A percentile compares a stretch with the other conserved stretches of the same genome.
Evolutionary conservation across 345 rosid species (phyloP).

Genomic region (Arabidopsis arenosa): DNA sequence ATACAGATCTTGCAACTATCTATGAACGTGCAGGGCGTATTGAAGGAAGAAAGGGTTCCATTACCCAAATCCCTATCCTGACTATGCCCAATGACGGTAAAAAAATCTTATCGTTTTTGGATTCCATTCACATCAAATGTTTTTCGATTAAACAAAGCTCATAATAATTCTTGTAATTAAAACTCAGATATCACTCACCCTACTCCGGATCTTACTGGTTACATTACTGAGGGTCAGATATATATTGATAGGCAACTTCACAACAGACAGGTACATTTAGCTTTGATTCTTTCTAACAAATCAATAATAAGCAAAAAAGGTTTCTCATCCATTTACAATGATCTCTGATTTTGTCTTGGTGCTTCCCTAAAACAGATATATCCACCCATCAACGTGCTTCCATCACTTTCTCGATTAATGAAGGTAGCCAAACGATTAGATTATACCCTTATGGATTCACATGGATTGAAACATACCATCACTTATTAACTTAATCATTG

Average conservation of each 20-base stretch:
- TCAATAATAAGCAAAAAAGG: not conserved
- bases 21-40: slow-evolving; percentile 98
- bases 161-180: slow-evolving; percentile 7
- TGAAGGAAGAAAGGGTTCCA: slow-evolving; percentile 97
- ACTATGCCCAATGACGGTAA: slow-evolving; percentile 99
- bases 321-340: not conserved
- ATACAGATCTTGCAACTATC: slow-evolving; percentile 98
- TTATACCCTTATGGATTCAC: slow-evolving; percentile 4
- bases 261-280: slow-evolving; percentile 44
- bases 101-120: slow-evolving; percentile 6
- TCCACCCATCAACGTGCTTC: slow-evolving; percentile 98
- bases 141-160: slow-evolving; percentile 2
- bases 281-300: not conserved
- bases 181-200: slow-evolving; percentile 95
- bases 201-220: slow-evolving; percentile 98
- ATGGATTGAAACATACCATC: not conserved
- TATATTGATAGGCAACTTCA: slow-evolving; percentile 51
- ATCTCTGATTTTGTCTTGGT: slow-evolving; percentile 7
- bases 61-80: slow-evolving; percentile 96
- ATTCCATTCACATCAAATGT: not conserved
- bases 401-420: slow-evolving; percentile 96
- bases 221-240: slow-evolving; percentile 76
- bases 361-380: slow-evolving; percentile 67
- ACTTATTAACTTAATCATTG: slow-evolving; percentile 4
- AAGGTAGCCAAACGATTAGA: slow-evolving; percentile 57